phyloP scores from a whole-genome alignment of 768 basidiomycete genomes.

The Suillus hirtellus region DNA sequence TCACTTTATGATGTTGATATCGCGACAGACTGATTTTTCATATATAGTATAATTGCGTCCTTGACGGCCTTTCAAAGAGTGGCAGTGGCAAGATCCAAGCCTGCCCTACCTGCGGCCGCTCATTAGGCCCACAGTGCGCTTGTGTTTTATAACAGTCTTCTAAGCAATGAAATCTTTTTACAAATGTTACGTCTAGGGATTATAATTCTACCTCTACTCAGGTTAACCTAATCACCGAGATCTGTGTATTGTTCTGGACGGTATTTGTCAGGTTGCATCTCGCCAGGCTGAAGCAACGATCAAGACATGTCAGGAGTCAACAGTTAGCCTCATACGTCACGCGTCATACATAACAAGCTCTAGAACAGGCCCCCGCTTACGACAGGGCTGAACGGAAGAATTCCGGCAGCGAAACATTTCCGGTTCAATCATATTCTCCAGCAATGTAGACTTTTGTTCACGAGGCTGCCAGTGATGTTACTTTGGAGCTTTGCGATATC shows the following conservation, averaged over 20 bases:
- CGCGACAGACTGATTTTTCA: too few relatives aligned
- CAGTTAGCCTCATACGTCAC: slow-evolving; percentile 13
- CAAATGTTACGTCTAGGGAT: background rate
- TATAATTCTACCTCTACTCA: background rate
- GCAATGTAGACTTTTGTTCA: slow-evolving; percentile 21
- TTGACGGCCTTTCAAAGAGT: too few relatives aligned
- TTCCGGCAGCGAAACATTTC: slow-evolving; percentile 18
- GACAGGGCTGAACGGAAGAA: slow-evolving; percentile 17
- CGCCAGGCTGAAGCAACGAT: too few relatives aligned
- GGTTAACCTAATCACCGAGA: background rate
- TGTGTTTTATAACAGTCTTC: background rate
- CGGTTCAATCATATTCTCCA: slow-evolving; percentile 31
- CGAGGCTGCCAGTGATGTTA: slow-evolving; percentile 10
- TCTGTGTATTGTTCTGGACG: slow-evolving; percentile 6
- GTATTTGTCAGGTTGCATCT: background rate
- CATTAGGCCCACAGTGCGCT: background rate
- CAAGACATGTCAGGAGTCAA: background rate
- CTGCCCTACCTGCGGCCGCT: too few relatives aligned
- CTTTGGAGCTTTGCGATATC: slow-evolving; percentile 19
- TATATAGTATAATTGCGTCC: too few relatives aligned
- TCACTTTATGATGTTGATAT: too few relatives aligned
- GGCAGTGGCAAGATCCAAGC: too few relatives aligned
- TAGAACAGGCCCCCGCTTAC: slow-evolving; percentile 25
- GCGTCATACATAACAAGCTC: slow-evolving; percentile 32
- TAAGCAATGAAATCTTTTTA: background rate